Base-by-base conservation (phyloP, 306 rosid species). In the Benincasa hispida region DNA sequence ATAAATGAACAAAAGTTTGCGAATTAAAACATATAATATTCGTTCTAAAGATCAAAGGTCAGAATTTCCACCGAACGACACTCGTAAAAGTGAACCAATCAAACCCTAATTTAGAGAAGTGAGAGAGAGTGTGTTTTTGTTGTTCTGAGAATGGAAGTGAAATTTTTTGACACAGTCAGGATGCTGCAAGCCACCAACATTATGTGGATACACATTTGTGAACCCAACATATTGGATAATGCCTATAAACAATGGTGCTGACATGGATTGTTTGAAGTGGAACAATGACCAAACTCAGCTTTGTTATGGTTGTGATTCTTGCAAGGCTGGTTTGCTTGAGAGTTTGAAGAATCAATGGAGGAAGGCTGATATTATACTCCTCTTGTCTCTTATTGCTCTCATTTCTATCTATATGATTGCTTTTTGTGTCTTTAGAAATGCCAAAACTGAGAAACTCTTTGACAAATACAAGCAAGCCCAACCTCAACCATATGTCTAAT, bases 291-390 rank as follows among this genome's bases (percentile, higher is more conserved):
- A 72, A 5, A 72, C 57, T 8, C 58, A 72, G 58, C 76, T 72
- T 0, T 72, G 76, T 18, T 72, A 72, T 2, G 37, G 60, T 10
- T 72, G 76, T 10, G 76, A 72, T 8, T 48, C 76, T 2, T 72
- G 76, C 76, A 72, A 72, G 37, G 76, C 76, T 4, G 76, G 76
- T 0, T 5, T 72, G 60, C 76, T 72, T 0, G 28, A 48, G 25
- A 48, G 60, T 45, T 50, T 72, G 42, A 72, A 72, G 76, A 27
- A 17, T 45, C 58, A 72, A 72, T 72, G 76, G 76, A 72, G 76
- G 25, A 72, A 25, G 25, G 60, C 59, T 18, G 76, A 48, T 18
- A 27, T 72, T 6, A n/a, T 72, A 10, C 60, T 72, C 17, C 76
- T 72, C 4, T 24, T 72, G 8, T 25, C 60, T 0, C 60, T 72